A percentile compares a stretch with the other conserved stretches of the same genome.
Conservation (phyloP, 2,329 filamentous ascomycete genomes). For the Berkeleyomyces basicola region DNA sequence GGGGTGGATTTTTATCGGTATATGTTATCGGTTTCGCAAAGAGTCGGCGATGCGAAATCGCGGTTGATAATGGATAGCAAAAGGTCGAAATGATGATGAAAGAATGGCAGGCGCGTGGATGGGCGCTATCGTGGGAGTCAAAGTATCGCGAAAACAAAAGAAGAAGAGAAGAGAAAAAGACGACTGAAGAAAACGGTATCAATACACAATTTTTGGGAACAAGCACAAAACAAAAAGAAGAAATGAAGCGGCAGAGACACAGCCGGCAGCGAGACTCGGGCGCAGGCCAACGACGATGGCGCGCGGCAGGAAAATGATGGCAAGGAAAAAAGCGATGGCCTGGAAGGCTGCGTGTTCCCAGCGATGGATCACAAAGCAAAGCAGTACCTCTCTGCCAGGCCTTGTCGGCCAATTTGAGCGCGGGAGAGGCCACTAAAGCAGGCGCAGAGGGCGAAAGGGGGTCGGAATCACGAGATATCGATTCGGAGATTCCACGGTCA, state of each 20-base stretch:
- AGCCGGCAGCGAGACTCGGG: background rate
- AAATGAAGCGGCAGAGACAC: background rate
- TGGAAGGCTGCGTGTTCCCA: background rate
- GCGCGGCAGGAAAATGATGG: background rate
- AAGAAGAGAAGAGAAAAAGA: background rate
- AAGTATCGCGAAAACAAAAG: background rate
- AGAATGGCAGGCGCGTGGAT: background rate
- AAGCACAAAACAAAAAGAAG: background rate
- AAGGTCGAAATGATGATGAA: background rate
- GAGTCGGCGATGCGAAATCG: background rate
- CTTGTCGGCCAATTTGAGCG: constrained; percentile 7
- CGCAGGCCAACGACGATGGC: background rate
- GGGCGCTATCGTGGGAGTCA: background rate
- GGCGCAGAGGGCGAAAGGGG: background rate
- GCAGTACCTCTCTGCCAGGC: constrained; percentile 8
- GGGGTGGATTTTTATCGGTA: background rate
- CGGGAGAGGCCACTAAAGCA: background rate
- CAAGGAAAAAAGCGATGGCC: background rate
- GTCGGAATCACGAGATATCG: constrained; percentile 7
- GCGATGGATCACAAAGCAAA: constrained; percentile 4
- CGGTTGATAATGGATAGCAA: background rate
- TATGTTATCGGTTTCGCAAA: background rate
- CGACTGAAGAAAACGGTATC: background rate
- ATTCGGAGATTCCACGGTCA: constrained; percentile 10
- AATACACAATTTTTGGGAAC: constrained; percentile 1